Conservation (phyloP, 805 yeast species). For the Monosporozyma aquatica region DNA sequence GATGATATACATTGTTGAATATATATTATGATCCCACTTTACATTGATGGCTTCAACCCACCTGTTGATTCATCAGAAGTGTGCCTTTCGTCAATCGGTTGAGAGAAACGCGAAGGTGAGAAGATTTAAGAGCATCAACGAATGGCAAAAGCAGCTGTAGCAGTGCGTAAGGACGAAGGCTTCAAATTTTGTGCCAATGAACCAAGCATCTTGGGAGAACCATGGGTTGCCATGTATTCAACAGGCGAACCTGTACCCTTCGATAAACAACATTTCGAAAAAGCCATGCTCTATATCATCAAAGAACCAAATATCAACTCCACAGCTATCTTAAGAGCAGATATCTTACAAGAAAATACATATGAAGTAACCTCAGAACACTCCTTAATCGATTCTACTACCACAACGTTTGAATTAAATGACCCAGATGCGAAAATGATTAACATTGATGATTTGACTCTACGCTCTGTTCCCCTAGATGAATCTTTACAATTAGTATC, state of each 20-base stretch:
- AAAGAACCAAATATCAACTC: constrained; percentile 86
- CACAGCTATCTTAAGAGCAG: constrained; percentile 83
- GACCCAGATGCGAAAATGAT: constrained; percentile 21
- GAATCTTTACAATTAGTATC: constrained; percentile 22
- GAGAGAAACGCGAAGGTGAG: no score
- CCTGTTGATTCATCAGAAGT: no score
- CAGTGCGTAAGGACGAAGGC: constrained; percentile 11
- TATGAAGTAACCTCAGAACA: constrained; percentile 24
- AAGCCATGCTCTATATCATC: constrained; percentile 72
- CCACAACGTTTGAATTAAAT: constrained; percentile 1
- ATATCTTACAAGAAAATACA: constrained; percentile 48
- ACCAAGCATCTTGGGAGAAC: constrained; percentile 20
- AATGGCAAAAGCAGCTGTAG: constrained; percentile 5
- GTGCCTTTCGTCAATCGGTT: no score
- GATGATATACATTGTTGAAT: no score
- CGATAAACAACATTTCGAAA: constrained; percentile 45
- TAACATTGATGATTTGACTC: constrained; percentile 35
- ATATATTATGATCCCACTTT: no score
- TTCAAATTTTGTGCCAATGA: constrained; percentile 15
- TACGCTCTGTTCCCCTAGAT: constrained; percentile 28
- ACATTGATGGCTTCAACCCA: no score
- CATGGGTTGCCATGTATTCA: constrained; percentile 25
- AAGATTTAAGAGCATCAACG: no score
- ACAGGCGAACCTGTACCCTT: constrained; percentile 19
- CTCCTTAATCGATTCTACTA: constrained; percentile 6